Percentiles rank a stretch among this genome's conserved stretches.
Evolutionary conservation across 257 asterid species (phyloP).

Genomic region (Eustoma russellianum): DNA sequence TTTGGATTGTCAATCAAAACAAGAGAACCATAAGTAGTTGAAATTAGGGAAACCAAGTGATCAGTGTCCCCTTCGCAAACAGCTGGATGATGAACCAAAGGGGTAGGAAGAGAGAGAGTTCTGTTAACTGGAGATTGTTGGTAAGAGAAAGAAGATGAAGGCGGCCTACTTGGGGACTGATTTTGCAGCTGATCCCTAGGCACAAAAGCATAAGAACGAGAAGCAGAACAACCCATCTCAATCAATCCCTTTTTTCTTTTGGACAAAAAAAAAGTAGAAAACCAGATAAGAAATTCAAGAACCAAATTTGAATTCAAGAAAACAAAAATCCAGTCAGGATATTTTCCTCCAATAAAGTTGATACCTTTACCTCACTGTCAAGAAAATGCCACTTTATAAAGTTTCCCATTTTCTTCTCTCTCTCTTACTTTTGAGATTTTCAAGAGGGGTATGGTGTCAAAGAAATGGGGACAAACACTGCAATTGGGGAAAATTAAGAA

Average conservation of each 20-base stretch:
- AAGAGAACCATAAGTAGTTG: conserved; percentile 82
- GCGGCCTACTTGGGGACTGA: conserved; percentile 26
- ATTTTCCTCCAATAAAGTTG: neutral
- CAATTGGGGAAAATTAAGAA: neutral
- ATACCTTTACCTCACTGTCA: neutral
- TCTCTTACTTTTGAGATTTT: neutral
- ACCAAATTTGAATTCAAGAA: conserved; percentile 2
- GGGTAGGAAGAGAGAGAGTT: conserved; percentile 44
- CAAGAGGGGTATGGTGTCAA: neutral
- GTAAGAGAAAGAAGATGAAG: conserved; percentile 32
- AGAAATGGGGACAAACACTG: neutral
- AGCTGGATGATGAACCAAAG: conserved; percentile 54
- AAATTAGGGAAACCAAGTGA: conserved; percentile 74
- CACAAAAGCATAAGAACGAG: conserved; percentile 44
- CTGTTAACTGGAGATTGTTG: conserved; percentile 44
- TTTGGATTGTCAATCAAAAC: conserved; percentile 28
- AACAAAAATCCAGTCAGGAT: neutral
- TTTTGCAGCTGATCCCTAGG: conserved; percentile 29
- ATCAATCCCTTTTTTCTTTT: too few species aligned
- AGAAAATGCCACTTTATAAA: neutral
- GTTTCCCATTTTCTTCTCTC: neutral
- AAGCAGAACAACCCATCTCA: conserved; percentile 62
- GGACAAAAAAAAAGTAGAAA: neutral
- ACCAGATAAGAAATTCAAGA: neutral
- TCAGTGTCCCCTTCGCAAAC: conserved; percentile 44